Conservation (phyloP, 768 basidiomycete species). For the Amanita rubescens region DNA sequence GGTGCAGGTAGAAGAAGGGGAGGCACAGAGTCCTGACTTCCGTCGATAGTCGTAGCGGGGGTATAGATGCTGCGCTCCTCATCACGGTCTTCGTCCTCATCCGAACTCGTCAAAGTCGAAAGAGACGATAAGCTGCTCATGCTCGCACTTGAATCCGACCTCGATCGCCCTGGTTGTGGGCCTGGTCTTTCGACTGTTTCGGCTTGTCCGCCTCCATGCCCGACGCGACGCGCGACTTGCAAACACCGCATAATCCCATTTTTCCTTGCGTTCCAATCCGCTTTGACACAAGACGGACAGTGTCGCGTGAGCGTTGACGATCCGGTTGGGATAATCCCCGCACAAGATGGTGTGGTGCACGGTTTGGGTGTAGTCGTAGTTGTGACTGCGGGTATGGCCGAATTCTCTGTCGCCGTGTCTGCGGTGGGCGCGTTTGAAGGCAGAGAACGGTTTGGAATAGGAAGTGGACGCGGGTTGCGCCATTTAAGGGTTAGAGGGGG, state of each 20-base stretch:
- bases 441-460: no score
- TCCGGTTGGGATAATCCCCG: background rate
- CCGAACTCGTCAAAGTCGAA: background rate
- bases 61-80: background rate
- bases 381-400: background rate
- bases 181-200: background rate
- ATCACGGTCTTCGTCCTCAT: background rate
- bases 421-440: background rate
- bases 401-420: background rate
- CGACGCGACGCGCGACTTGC: no score
- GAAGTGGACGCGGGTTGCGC: no score
- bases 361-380: background rate
- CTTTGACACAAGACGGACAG: background rate
- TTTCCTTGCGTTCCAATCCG: background rate
- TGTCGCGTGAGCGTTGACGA: background rate
- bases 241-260: background rate
- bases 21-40: background rate
- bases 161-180: background rate
- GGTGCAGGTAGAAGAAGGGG: background rate
- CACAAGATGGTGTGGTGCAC: background rate
- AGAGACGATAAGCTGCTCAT: background rate
- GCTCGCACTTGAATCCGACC: background rate
- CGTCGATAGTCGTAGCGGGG: background rate
- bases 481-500: no score
- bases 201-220: background rate